Evolutionary conservation across 805 yeast genomes (phyloP), one percentile per base, ranked within the genome.

Genomic region (Saturnispora galanensis): DNA sequence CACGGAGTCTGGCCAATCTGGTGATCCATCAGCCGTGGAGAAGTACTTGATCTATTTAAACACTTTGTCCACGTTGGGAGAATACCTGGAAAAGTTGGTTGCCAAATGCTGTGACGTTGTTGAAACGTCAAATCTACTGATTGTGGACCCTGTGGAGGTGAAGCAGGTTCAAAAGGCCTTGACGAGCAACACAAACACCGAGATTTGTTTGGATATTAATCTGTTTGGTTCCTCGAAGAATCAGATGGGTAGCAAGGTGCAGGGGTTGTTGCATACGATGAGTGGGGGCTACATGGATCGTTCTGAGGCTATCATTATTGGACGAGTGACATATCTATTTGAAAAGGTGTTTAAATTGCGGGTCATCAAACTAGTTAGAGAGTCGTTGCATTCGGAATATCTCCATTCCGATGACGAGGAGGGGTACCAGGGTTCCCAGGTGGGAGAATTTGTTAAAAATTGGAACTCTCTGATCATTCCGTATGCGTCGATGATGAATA

Each of bases 401-500:
- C 68, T 70, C 39, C 52, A 71, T 50, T 50, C 60, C 63, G 5
- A 55, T 54, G 28, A 61, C 51, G 44, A 42, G 32, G 35, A 37
- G 12, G 35, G 32, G 13, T 32, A 18, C 9, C 42, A 36, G 10
- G 39, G 31, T 4, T 32, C 17, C 30, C 36, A 35, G 13, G 38
- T 51, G 16, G 43, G 56, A 16, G 70, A 65, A 36, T 86, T 89
- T 57, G 66, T 76, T 21, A 64, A 60, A 10, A 76, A 73, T 17
- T 88, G 96, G 95, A 73, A 72, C 39, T 54, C 67, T 0, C 54
- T 84, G 40, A 69, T 85, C 46, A 60, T 69, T 3, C 95, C 96
- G 3, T 85, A 80, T 56, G 69, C 58, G 15, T 52, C 64, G 4
- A 56, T 60, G 1, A 30, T 61, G 48, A 32, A 63, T 12, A 53